phyloP scores from a whole-genome alignment of 2,329 filamentous ascomycete species.

The Botrytis cinerea region DNA sequence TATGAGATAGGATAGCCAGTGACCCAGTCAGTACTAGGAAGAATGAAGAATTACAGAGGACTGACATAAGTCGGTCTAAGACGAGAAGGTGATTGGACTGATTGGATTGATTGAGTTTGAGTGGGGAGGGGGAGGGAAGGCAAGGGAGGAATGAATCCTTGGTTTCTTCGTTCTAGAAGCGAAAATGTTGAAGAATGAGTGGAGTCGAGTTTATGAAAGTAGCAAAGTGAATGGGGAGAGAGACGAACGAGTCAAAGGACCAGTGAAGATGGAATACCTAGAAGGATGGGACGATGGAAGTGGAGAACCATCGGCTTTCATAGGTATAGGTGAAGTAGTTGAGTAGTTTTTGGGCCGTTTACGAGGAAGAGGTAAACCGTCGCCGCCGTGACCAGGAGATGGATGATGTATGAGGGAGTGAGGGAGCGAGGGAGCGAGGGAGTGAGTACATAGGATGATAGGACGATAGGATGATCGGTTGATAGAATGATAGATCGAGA shows the following conservation, averaged over 20 bases:
- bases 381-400: not conserved
- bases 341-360: too few relatives aligned
- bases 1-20: not conserved
- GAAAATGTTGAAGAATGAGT: not conserved
- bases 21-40: not conserved
- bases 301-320: not conserved
- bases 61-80: slow-evolving; percentile 17
- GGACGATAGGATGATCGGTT: too few relatives aligned
- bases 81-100: not conserved
- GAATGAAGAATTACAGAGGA: not conserved
- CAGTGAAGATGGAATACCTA: not conserved
- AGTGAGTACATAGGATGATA: too few relatives aligned
- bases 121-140: not conserved
- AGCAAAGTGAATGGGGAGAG: not conserved
- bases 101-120: not conserved
- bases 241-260: not conserved
- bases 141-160: not conserved
- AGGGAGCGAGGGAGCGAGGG: too few relatives aligned
- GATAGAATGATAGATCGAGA: too few relatives aligned
- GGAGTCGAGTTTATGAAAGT: not conserved
- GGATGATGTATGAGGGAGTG: not conserved
- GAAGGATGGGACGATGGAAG: not conserved
- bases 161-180: slow-evolving; percentile 20
- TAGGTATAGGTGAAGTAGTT: not conserved
- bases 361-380: too few relatives aligned